Base-by-base conservation (phyloP, 2,329 filamentous ascomycete species). In the Exophiala spinifera region DNA sequence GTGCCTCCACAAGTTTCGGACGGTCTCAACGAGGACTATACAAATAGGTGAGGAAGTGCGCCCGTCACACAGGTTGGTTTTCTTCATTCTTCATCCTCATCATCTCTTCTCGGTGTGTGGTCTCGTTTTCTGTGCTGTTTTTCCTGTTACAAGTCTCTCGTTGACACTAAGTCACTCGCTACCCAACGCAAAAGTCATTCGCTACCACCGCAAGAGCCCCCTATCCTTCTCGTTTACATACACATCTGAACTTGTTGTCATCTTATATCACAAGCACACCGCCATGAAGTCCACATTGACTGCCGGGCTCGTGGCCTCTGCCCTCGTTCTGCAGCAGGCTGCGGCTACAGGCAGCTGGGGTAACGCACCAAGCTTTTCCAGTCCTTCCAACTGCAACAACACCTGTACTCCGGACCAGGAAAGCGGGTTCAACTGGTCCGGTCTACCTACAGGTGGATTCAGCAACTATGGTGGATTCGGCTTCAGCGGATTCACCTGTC, bases 311-410 rank as follows among this genome's bases (percentile, higher is more conserved):
- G 64, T 80, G 59, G 70, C 76, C 49, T 70, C 76, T 62, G 74
- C 76, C 60, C 67, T 78, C 43, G 70, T 67, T 59, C 67, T 70
- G 60, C 74, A 76, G 68, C 75, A 76, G 64, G 77, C 73, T 61
- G 77, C 74, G 59, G 70, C 69, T 14, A 54, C 51, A 33, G 28
- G 23, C 20, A 28, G 70, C 64, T 85, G 81, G 78, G 71, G 73
- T 55, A 72, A 76, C 60, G 75, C 77, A 51, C 65, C 71, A 45
- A 70, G 77, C 56, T 95, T 84, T 78, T 76, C 77, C 46, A 86
- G 79, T 70, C 89, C 90, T 11, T 73, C 75, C 55, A 90, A 88
- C 79, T 83, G 80, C 66, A 76, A 89, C 76, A 94, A 94, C 76
- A 73, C 86, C 65, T 96, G 92, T 74, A 83, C 80, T 55, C 69